phyloP scores from a whole-genome alignment of 2,329 filamentous ascomycete genomes.

The Coniochaeta sp. region DNA sequence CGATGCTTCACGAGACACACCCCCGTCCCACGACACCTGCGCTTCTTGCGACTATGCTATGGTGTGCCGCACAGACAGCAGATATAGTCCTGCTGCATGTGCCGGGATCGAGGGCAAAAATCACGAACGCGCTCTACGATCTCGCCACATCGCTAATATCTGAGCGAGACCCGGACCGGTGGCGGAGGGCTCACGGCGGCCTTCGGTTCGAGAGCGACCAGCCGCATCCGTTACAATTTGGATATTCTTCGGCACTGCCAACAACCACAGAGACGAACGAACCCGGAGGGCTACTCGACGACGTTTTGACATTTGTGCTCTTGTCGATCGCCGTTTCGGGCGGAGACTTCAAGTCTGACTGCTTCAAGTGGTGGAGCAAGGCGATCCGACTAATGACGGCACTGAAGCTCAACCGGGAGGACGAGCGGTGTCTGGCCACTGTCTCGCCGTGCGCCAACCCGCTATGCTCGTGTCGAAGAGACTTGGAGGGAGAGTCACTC shows the following conservation, averaged over 20 bases:
- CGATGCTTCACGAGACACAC: conserved; percentile 29
- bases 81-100: conserved; percentile 33
- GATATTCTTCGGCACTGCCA: conserved; percentile 15
- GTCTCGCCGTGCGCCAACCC: conserved; percentile 22
- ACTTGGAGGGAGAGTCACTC: conserved; percentile 16
- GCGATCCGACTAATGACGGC: conserved; percentile 28
- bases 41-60: conserved; percentile 37
- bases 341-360: conserved; percentile 39
- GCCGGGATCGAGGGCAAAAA: conserved; percentile 29
- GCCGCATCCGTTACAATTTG: conserved; percentile 12
- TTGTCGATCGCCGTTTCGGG: conserved; percentile 37
- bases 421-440: conserved; percentile 18
- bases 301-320: conserved; percentile 36
- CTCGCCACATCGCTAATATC: conserved; percentile 25
- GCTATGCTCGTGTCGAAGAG: conserved; percentile 21
- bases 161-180: conserved; percentile 26
- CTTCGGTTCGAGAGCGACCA: conserved; percentile 23
- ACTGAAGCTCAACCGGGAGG: conserved; percentile 29
- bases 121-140: conserved; percentile 28
- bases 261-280: conserved; percentile 24
- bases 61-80: conserved; percentile 38
- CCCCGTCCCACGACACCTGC: conserved; percentile 34
- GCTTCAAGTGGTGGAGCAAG: conserved; percentile 39
- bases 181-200: conserved; percentile 26
- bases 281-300: conserved; percentile 27